A percentile compares a stretch with the other conserved stretches of the same genome.
Evolutionary conservation across 1,284 basidiomycete species (phyloP).

Genomic region (Trichosporon ovoides): DNA sequence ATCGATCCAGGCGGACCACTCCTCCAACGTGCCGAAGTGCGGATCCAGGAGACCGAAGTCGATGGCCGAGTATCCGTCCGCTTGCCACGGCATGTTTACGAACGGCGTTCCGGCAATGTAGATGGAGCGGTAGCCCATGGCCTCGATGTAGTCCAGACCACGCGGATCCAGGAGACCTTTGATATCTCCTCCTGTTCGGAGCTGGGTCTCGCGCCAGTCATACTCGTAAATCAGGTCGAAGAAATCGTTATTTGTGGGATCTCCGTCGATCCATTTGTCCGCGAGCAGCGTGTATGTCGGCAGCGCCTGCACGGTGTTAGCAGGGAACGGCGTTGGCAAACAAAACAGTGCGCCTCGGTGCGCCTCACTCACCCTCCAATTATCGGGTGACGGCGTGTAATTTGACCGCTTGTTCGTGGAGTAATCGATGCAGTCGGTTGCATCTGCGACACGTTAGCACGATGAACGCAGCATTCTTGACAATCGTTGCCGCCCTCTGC

Average conservation of each 20-base stretch:
- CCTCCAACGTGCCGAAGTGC: conserved; percentile 74
- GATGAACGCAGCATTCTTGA: too few relatives aligned
- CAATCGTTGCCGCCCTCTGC: too few relatives aligned
- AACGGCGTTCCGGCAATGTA: conserved; percentile 88
- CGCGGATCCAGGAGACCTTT: conserved; percentile 62
- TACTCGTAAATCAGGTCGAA: conserved; percentile 72
- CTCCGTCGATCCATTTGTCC: conserved; percentile 89
- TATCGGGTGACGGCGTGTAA: conserved; percentile 70
- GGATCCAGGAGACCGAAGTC: conserved; percentile 85
- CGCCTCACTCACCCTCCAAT: conserved; percentile 64
- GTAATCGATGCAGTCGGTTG: conserved; percentile 63
- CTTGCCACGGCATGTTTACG: conserved; percentile 90
- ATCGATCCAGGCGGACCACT: conserved; percentile 71
- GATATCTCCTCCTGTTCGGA: conserved; percentile 80
- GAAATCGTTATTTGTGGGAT: conserved; percentile 82
- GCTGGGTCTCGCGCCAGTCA: conserved; percentile 79
- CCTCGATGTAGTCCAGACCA: conserved; percentile 73
- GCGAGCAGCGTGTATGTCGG: conserved; percentile 79
- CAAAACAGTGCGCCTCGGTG: too few relatives aligned
- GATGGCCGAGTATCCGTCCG: conserved; percentile 87
- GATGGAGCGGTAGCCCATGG: conserved; percentile 75
- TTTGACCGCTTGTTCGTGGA: conserved; percentile 48
- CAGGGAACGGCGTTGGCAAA: too few relatives aligned
- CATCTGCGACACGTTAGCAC: conserved; percentile 51
- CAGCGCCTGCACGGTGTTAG: conserved; percentile 49